These are phyloP conservation scores for Gloeophyllum trabeum DNA, from an alignment of 768 basidiomycete genomes.

Conservation along the genomic window DNA sequence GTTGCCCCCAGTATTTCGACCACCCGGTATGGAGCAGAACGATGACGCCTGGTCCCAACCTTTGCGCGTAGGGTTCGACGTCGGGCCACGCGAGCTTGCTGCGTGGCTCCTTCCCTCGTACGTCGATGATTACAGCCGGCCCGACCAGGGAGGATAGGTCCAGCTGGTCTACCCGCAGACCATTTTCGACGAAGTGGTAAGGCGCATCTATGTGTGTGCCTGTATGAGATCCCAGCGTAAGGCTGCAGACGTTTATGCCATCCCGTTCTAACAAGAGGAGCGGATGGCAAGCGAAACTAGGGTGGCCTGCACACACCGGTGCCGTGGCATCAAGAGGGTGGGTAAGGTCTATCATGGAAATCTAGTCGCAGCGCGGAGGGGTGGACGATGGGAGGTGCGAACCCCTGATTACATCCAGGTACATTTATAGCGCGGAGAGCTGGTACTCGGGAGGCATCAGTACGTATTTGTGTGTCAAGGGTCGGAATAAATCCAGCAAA, in stretches of 20 bases:
- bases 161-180: conserved; percentile 46
- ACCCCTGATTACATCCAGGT: too few species aligned
- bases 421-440: too few species aligned
- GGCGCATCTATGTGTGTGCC: conserved; percentile 79
- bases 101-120: conserved; percentile 30
- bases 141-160: conserved; percentile 42
- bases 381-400: too few species aligned
- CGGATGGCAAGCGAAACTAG: conserved; percentile 27
- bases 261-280: conserved; percentile 29
- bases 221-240: conserved; percentile 57
- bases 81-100: conserved; percentile 45
- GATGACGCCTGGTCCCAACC: conserved; percentile 28
- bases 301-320: conserved; percentile 45
- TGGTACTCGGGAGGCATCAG: too few species aligned
- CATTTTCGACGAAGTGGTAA: conserved; percentile 53
- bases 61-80: conserved; percentile 26
- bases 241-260: conserved; percentile 36
- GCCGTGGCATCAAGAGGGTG: conserved; percentile 30
- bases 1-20: conserved; percentile 41
- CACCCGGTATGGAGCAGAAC: conserved; percentile 61
- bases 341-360: conserved; percentile 44
- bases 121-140: conserved; percentile 43
- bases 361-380: too few species aligned
- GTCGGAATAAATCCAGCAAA: too few species aligned
- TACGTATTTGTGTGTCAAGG: too few species aligned